phyloP scores from a whole-genome alignment of 2,329 filamentous ascomycete genomes.

The Verticillium isaacii region DNA sequence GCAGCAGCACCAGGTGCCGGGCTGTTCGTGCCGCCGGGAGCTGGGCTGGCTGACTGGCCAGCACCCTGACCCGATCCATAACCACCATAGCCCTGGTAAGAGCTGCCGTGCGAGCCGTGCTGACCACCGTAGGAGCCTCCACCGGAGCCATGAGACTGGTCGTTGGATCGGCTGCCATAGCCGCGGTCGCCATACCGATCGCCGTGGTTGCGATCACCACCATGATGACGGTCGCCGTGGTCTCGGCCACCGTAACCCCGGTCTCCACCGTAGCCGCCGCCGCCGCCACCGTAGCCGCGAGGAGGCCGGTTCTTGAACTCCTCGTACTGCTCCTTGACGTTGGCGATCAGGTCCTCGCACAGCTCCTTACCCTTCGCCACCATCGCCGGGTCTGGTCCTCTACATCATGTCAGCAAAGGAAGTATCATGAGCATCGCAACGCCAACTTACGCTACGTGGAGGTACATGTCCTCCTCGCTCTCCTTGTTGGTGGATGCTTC shows the following conservation, averaged over 20 bases:
- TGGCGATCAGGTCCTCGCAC: conserved; percentile 80
- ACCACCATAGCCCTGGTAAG: conserved; percentile 29
- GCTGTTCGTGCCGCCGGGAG: conserved; percentile 26
- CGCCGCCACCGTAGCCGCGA: conserved; percentile 52
- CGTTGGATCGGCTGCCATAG: conserved; percentile 36
- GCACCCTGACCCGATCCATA: conserved; percentile 12
- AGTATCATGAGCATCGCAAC: background rate
- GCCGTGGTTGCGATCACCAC: conserved; percentile 24
- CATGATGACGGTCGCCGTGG: conserved; percentile 36
- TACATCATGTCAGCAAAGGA: conserved; percentile 35
- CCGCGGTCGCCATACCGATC: conserved; percentile 26
- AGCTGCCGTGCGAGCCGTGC: conserved; percentile 28
- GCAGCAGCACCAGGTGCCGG: conserved; percentile 22
- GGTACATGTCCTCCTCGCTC: conserved; percentile 93
- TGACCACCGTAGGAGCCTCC: conserved; percentile 21
- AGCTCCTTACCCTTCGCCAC: conserved; percentile 84
- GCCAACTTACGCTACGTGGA: conserved; percentile 79
- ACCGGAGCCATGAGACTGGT: conserved; percentile 23
- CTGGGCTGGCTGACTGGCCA: conserved; percentile 17
- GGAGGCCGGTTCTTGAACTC: conserved; percentile 81
- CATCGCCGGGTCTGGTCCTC: conserved; percentile 81
- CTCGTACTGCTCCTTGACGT: conserved; percentile 86
- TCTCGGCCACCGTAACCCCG: conserved; percentile 28
- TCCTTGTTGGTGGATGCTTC: conserved; percentile 84
- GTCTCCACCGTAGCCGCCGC: conserved; percentile 40